A percentile compares a stretch with the other conserved stretches of the same genome.
Evolutionary conservation across 2,329 filamentous ascomycete genomes (phyloP).

Genomic region (Diaporthe ilicicola): DNA sequence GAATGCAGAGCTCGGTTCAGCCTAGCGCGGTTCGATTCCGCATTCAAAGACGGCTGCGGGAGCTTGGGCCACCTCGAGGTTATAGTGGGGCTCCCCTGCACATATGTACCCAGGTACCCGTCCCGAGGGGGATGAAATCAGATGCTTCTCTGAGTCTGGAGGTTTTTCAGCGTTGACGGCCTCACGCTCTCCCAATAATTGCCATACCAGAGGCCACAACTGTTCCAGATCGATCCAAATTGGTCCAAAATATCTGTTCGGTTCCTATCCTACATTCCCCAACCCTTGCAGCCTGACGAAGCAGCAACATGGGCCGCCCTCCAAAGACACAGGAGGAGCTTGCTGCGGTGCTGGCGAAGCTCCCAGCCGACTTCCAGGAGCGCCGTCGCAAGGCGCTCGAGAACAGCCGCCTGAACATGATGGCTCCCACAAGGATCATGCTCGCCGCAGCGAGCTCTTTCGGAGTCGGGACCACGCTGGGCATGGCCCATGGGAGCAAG

Average conservation of each 20-base stretch:
- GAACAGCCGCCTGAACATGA: conserved; percentile 29
- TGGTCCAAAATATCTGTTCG: neutral
- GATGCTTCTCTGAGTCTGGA: neutral
- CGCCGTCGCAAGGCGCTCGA: conserved; percentile 17
- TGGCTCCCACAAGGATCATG: conserved; percentile 54
- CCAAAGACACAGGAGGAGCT: conserved; percentile 27
- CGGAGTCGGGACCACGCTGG: conserved; percentile 74
- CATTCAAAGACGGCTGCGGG: neutral
- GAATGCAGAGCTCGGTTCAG: conserved; percentile 5
- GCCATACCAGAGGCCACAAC: neutral
- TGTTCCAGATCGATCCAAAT: neutral
- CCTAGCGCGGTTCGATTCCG: conserved; percentile 11
- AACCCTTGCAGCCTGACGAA: neutral
- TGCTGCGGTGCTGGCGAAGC: conserved; percentile 15
- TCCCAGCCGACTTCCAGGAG: conserved; percentile 2
- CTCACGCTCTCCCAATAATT: neutral
- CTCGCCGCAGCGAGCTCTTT: conserved; percentile 71
- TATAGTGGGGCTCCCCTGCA: neutral
- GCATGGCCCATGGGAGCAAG: conserved; percentile 75
- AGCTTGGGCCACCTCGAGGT: conserved; percentile 33
- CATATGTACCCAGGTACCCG: conserved; percentile 9
- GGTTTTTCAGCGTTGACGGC: neutral
- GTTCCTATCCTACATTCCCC: neutral
- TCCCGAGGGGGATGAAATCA: neutral
- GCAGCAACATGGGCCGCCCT: conserved; percentile 21